Base-by-base conservation (phyloP, 257 asterid species). In the Fraxinus pennsylvanica region DNA sequence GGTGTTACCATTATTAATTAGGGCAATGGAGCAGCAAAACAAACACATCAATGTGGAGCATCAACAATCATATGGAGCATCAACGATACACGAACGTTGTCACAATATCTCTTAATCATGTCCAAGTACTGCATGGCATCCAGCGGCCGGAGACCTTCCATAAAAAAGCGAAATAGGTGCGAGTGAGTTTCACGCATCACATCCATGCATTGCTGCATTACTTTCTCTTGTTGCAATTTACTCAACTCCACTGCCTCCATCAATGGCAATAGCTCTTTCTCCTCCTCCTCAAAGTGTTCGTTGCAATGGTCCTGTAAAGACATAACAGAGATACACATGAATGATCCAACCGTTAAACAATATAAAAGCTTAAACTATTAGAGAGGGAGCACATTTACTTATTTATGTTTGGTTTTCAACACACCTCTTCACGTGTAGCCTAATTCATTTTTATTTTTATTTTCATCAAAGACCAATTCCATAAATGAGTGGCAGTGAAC, bases 91-190 rank as follows among this genome's bases (percentile, higher is more conserved):
- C 91, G 87, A 25, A 85, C 88, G 30, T 90, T 89, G 82, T 92
- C 93, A 30, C 94, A 87, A 82, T 89, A 91, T 85, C 83, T 89
- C 84, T 87, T 86, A 79, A 92, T 89, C 88, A 92, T 76, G 72
- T 90, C 96, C 80, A 96, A 88, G 88, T 96, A 93, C 47, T 87
- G 96, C 91, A 96, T 91, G 8, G 95, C 98, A 59, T 96, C 99
- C n/a, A 88, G 94, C 30, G 97, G 97, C 73, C 76, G 82, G 29
- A 96, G 91, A 25, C 99, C 99, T 81, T 96, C 98, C 88, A 96
- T 88, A 77, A 96, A 96, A 76, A 91, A 92, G 0, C 90, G 92
- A 73, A 92, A 93, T 80, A 90, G 84, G 84, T 85, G 87, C 0
- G 96, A 85, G 82, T 96, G 99, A 0, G 99, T 96, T 81, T 91